Evolutionary conservation across 495 filamentous ascomycete species (phyloP).

Genomic region (Chaetomium cochliodes): DNA sequence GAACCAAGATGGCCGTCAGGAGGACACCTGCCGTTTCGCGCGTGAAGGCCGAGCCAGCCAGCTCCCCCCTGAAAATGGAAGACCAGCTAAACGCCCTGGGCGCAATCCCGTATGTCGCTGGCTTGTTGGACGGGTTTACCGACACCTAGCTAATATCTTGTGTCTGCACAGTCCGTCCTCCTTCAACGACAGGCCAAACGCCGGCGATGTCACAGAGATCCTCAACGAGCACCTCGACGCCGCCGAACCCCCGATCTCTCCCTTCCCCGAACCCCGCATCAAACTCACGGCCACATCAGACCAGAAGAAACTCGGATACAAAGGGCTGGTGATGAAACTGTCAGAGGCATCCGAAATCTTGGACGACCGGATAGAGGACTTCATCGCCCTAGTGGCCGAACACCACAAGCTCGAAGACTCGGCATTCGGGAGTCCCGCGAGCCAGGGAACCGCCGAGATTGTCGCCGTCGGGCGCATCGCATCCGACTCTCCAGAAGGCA

Average conservation of each 20-base stretch:
- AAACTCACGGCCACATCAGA: constrained; percentile 80
- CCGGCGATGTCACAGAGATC: constrained; percentile 78
- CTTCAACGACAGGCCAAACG: constrained; percentile 69
- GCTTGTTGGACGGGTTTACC: no score
- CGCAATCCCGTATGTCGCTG: constrained; percentile 36
- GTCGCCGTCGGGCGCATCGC: constrained; percentile 88
- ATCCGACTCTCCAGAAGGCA: constrained; percentile 79
- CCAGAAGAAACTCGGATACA: constrained; percentile 84
- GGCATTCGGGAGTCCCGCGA: constrained; percentile 84
- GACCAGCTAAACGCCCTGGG: constrained; percentile 44
- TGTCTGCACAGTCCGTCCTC: constrained; percentile 44
- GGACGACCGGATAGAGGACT: constrained; percentile 93
- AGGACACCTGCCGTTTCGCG: constrained; percentile 52
- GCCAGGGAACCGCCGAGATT: constrained; percentile 79
- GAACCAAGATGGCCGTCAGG: constrained; percentile 57
- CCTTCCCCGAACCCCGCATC: constrained; percentile 72
- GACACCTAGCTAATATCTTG: not conserved
- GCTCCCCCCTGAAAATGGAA: constrained; percentile 49
- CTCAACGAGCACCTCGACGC: constrained; percentile 72
- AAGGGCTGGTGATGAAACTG: constrained; percentile 88
- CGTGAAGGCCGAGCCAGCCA: constrained; percentile 43
- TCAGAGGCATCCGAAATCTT: constrained; percentile 88
- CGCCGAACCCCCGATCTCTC: constrained; percentile 69
- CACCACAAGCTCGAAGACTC: constrained; percentile 73
- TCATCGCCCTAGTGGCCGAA: constrained; percentile 66